Evolutionary conservation across 495 filamentous ascomycete genomes (phyloP).

Genomic region (Trichoderma erinaceum): DNA sequence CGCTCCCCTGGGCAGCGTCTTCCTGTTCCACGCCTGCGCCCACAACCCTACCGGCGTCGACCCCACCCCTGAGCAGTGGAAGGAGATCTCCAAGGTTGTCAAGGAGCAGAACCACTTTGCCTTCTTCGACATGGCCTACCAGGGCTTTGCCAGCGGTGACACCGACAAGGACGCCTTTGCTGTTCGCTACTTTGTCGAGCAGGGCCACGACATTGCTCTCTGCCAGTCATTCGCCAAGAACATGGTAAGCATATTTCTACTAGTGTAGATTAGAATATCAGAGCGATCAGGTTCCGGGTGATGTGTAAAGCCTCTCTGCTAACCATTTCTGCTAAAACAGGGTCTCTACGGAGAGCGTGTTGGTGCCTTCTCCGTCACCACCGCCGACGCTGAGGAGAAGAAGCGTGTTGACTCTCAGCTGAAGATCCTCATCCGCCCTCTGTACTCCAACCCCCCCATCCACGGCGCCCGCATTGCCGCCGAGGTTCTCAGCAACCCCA

Average conservation of each 20-base stretch:
- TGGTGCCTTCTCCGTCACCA: conserved; percentile 90
- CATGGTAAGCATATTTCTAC: conserved; percentile 55
- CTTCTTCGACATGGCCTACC: conserved; percentile 99
- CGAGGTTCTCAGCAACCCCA: conserved; percentile 82
- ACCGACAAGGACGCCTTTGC: conserved; percentile 90
- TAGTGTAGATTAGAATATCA: too few species aligned
- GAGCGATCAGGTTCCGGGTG: background rate
- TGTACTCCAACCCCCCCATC: conserved; percentile 97
- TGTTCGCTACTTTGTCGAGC: conserved; percentile 80
- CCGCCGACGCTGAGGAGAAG: conserved; percentile 79
- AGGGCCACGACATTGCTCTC: conserved; percentile 85
- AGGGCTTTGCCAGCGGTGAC: conserved; percentile 92
- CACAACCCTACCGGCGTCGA: conserved; percentile 99
- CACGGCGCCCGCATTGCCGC: conserved; percentile 93
- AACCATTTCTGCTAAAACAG: conserved; percentile 29
- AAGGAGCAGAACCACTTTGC: conserved; percentile 86
- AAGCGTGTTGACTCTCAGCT: conserved; percentile 94
- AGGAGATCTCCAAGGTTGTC: conserved; percentile 79
- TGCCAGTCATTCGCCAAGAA: conserved; percentile 99
- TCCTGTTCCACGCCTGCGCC: conserved; percentile 94
- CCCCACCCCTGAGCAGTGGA: conserved; percentile 89
- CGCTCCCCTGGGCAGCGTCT: conserved; percentile 76
- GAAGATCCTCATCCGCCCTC: conserved; percentile 93
- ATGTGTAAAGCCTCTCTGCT: background rate
- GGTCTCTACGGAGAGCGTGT: conserved; percentile 98